These are phyloP conservation scores for Solanum arcanum DNA, from an alignment of 257 asterid genomes.

Conservation along the genomic window DNA sequence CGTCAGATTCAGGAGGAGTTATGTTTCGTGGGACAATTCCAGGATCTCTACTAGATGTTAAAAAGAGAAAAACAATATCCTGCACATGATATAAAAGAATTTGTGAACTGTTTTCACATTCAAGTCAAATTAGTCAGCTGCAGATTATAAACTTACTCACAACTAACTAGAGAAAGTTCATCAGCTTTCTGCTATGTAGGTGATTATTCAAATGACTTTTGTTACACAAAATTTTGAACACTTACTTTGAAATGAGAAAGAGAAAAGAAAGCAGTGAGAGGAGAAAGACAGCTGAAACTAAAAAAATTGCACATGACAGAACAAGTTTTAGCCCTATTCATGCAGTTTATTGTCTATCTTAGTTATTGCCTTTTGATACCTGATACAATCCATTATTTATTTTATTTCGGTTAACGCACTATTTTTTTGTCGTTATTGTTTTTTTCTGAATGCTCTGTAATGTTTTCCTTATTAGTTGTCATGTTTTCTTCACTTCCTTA, in stretches of 20 bases:
- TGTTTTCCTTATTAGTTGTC: neutral
- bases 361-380: neutral
- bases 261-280: neutral
- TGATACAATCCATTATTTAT: neutral
- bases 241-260: neutral
- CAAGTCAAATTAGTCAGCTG: neutral
- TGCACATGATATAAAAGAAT: slow-evolving; percentile 15
- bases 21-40: slow-evolving; percentile 66
- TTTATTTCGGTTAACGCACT: neutral
- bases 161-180: neutral
- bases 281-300: neutral
- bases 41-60: slow-evolving; percentile 76
- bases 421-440: neutral
- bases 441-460: neutral
- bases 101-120: neutral
- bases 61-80: slow-evolving; percentile 63
- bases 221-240: neutral
- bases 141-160: neutral
- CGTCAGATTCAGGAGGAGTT: slow-evolving; percentile 58
- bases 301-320: neutral
- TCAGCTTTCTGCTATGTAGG: neutral
- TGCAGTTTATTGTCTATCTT: neutral
- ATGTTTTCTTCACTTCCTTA: neutral
- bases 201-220: neutral
- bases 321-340: neutral